Evolutionary conservation across 441 rosid species (phyloP), one percentile per base, ranked within the genome.

Genomic region (Macaranga tanarius): DNA sequence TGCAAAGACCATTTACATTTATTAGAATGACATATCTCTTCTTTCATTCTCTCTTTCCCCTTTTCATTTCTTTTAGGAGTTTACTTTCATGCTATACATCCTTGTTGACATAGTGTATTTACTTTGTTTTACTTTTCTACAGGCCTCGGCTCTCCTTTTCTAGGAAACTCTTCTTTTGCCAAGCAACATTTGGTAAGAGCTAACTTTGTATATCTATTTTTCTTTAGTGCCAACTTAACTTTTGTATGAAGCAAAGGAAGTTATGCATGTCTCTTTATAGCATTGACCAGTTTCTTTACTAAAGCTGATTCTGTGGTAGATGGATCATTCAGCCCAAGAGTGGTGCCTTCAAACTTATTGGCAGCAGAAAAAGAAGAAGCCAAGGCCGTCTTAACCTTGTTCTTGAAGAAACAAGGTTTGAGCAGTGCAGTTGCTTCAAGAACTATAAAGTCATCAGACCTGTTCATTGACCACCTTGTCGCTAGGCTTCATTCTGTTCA

Each of bases 301-400:
- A 73, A 78, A 86, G 74, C 79, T 83, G 91, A 86, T 78, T 85
- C 85, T 47, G 85, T 80, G 73, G 67, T 86, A 65, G 89, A 89
- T 78, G 90, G 85, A 48, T 79, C 89, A 72, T 83, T 77, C 72
- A 78, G 84, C 65, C 47, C 83, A 31, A 82, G 86, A 75, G 80
- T 80, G 63, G 86, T 90, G 56, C 79, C 93, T 68, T 82, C 89
- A 42, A 80, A 84, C 67, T 75, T 91, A n/a, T 71, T 93, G 73
- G 86, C 89, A n/a, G 91, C 94, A 10, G 98, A 93, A 86, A 91
- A 84, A 78, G 98, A 93, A 82, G 98, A 92, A 88, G 92, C 97
- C 50, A 93, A 88, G 87, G 98, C 95, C 57, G 91, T 93, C 52
- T 77, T 93, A 76, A 87, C 85, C 20, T 84, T 93, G 62, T 89